Evolutionary conservation across 345 rosid genomes (phyloP).

Genomic region (Syzygium grande): DNA sequence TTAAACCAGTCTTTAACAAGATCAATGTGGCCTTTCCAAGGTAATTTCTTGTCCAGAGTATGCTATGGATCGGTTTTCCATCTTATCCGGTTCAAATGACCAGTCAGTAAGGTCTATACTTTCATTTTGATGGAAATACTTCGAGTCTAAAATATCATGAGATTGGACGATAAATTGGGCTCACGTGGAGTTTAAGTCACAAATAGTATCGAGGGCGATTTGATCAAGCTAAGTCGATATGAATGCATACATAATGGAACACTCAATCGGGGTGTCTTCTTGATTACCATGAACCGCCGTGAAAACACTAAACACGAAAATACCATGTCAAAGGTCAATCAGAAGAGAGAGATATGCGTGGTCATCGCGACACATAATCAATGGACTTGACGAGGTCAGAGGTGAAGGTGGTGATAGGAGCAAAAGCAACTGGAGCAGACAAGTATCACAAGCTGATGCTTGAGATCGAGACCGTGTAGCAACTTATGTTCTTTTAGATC

Average conservation of each 20-base stretch:
- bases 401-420: too few species aligned
- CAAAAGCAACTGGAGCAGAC: too few species aligned
- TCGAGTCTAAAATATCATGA: background rate
- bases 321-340: background rate
- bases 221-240: background rate
- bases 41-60: background rate
- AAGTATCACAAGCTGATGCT: too few species aligned
- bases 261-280: background rate
- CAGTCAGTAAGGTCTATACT: background rate
- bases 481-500: too few species aligned
- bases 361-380: too few species aligned
- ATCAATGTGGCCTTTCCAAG: background rate
- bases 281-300: background rate
- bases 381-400: too few species aligned
- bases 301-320: background rate
- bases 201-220: background rate
- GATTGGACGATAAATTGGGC: background rate
- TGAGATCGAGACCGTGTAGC: too few species aligned
- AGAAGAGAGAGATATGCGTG: too few species aligned
- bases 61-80: background rate
- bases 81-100: background rate
- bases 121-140: background rate
- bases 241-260: too few species aligned
- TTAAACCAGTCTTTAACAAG: background rate
- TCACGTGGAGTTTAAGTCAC: rapidly evolving